A percentile compares a stretch with the other conserved stretches of the same genome.
phyloP scores from a whole-genome alignment of 1,284 basidiomycete genomes.

The Cystobasidium slooffiae region DNA sequence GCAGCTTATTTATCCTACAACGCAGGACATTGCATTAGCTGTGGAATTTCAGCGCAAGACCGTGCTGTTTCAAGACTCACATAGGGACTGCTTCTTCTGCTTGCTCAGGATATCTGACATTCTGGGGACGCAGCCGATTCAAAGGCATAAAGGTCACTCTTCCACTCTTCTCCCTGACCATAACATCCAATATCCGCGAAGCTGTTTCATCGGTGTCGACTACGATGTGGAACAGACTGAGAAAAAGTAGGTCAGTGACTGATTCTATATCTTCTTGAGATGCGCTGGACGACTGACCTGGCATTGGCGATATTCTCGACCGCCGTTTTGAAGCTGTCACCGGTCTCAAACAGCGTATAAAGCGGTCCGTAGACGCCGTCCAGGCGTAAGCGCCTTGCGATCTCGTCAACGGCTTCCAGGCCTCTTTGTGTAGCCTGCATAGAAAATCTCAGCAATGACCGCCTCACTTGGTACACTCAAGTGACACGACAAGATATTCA shows the following conservation, averaged over 20 bases:
- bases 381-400: constrained; percentile 73
- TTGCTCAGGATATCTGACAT: constrained; percentile 66
- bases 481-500: constrained; percentile 55
- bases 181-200: constrained; percentile 80
- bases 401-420: constrained; percentile 78
- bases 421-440: constrained; percentile 62
- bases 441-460: constrained; percentile 60
- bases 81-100: constrained; percentile 83
- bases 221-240: constrained; percentile 92
- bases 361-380: constrained; percentile 86
- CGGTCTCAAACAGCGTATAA: constrained; percentile 89
- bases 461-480: not conserved
- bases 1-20: constrained; percentile 69
- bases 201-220: constrained; percentile 95
- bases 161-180: constrained; percentile 89
- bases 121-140: constrained; percentile 86
- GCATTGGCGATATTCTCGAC: constrained; percentile 94
- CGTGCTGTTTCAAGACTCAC: constrained; percentile 55
- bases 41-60: not conserved
- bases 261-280: not conserved
- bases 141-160: constrained; percentile 98
- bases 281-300: constrained; percentile 63
- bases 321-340: constrained; percentile 90
- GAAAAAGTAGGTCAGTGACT: not conserved
- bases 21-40: not conserved